Percentiles rank a stretch among this genome's conserved stretches.
These are phyloP conservation scores for carrot (Daucus carota) DNA, from an alignment of 129 eudicot species.

Conservation along the genomic window DH1_v3.0 NC_030386.2:36611001-36611500, in stretches of 20 bases:
- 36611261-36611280: background rate
- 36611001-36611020: background rate
- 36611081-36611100: background rate
- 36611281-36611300: background rate
- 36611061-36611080: background rate
- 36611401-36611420: slow-evolving; percentile 97
- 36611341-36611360: background rate
- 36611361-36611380: background rate
- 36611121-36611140: background rate
- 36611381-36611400: slow-evolving; percentile 43
- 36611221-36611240: background rate
- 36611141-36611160: background rate
- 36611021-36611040: background rate
- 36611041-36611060: no score
- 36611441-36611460: slow-evolving; percentile 82
- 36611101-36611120: background rate
- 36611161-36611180: background rate
- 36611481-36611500: background rate
- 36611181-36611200: background rate
- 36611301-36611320: background rate
- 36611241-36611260: no score
- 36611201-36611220: background rate
- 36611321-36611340: background rate
- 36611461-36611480: slow-evolving; percentile 62
- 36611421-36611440: slow-evolving; percentile 93